A percentile compares a stretch with the other conserved stretches of the same genome.
These are phyloP conservation scores for Alternaria alternata DNA, from an alignment of 2,329 filamentous ascomycete species.

Conservation along the genomic window DNA sequence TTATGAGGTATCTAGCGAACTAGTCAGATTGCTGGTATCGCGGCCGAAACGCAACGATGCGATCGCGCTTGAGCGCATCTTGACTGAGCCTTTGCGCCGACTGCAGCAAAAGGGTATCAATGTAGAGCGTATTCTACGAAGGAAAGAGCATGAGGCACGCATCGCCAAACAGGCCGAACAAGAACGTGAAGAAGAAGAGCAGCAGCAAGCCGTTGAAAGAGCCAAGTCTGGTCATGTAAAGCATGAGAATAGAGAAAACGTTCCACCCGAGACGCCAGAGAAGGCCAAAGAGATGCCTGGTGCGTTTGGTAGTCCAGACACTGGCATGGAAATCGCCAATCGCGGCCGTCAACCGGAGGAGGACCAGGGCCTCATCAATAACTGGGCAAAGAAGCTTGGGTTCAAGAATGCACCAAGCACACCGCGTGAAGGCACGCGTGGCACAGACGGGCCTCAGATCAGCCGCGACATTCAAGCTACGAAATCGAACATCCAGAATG, in stretches of 20 bases:
- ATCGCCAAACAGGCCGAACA: conserved; percentile 85
- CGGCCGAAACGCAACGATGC: conserved; percentile 88
- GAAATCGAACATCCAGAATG: conserved; percentile 47
- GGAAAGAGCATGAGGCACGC: conserved; percentile 85
- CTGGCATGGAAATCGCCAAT: conserved; percentile 37
- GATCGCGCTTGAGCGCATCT: conserved; percentile 87
- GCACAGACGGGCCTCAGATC: conserved; percentile 47
- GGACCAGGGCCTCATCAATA: conserved; percentile 43
- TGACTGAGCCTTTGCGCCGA: conserved; percentile 83
- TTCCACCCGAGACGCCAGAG: conserved; percentile 39
- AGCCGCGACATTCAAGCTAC: conserved; percentile 46
- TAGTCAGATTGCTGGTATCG: conserved; percentile 81
- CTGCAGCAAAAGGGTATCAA: conserved; percentile 92
- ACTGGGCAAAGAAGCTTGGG: conserved; percentile 50
- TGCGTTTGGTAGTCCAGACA: conserved; percentile 48
- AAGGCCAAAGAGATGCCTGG: conserved; percentile 47
- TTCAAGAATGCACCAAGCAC: conserved; percentile 40
- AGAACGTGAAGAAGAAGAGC: conserved; percentile 69
- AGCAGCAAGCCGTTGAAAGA: conserved; percentile 52
- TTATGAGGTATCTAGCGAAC: conserved; percentile 89
- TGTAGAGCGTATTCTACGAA: conserved; percentile 89
- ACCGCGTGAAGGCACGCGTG: conserved; percentile 17
- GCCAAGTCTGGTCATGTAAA: conserved; percentile 34
- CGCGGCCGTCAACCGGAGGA: conserved; percentile 30
- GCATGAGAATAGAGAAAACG: conserved; percentile 20